These are phyloP conservation scores for Phytophthora aleatoria DNA, from an alignment of 352 stramenopile genomes.

Conservation along the genomic window DNA sequence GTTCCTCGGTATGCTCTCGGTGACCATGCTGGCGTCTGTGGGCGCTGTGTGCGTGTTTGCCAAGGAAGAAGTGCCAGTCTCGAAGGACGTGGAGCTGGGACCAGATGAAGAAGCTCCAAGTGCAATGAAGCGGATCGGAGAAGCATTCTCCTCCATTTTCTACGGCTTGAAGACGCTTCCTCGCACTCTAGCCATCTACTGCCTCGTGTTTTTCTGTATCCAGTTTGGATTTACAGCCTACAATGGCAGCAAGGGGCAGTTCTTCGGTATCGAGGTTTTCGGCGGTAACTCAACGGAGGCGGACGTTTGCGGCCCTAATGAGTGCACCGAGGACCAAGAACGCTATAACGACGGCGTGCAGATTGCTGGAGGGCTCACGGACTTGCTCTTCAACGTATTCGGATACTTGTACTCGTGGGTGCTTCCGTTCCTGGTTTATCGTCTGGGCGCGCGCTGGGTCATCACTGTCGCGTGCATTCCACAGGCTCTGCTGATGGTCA, in stretches of 20 bases:
- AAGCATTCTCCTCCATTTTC: slow-evolving; percentile 55
- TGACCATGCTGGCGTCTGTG: slow-evolving; percentile 64
- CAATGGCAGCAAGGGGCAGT: slow-evolving; percentile 69
- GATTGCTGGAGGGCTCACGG: slow-evolving; percentile 48
- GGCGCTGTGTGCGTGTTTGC: slow-evolving; percentile 60
- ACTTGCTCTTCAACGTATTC: slow-evolving; percentile 59
- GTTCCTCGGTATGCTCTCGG: slow-evolving; percentile 76
- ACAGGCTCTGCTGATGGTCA: slow-evolving; percentile 54
- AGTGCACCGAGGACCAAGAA: slow-evolving; percentile 40
- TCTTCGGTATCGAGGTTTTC: slow-evolving; percentile 68
- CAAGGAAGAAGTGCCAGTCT: slow-evolving; percentile 40
- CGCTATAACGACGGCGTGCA: slow-evolving; percentile 63
- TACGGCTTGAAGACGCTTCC: slow-evolving; percentile 52
- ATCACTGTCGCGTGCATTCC: slow-evolving; percentile 49
- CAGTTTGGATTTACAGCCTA: slow-evolving; percentile 69
- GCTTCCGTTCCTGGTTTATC: slow-evolving; percentile 50
- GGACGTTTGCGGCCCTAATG: slow-evolving; percentile 38
- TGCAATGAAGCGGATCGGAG: slow-evolving; percentile 29
- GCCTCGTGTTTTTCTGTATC: slow-evolving; percentile 55
- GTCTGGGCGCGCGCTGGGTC: slow-evolving; percentile 46
- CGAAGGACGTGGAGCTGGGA: slow-evolving; percentile 32
- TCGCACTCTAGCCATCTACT: slow-evolving; percentile 47
- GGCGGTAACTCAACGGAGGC: slow-evolving; percentile 48
- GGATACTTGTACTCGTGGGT: slow-evolving; percentile 59
- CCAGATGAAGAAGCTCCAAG: slow-evolving; percentile 20